Evolutionary conservation across 2,329 filamentous ascomycete genomes (phyloP).

Genomic region (Nemania sp.): DNA sequence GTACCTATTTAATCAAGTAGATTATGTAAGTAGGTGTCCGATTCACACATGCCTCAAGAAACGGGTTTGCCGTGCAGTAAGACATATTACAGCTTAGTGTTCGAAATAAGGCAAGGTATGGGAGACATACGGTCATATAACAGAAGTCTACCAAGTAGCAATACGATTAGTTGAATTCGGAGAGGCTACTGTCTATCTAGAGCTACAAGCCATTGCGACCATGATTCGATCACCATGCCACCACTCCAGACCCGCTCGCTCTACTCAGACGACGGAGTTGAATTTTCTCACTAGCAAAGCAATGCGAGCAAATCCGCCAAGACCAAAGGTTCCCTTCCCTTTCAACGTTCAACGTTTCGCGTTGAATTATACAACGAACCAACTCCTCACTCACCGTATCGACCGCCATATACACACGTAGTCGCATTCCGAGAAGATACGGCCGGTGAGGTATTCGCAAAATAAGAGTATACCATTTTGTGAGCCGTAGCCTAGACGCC

Average conservation of each 20-base stretch:
- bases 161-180: neutral
- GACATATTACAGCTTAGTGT: too few species aligned
- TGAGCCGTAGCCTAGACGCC: constrained; percentile 23
- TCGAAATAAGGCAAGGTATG: too few species aligned
- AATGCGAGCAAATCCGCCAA: neutral
- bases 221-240: neutral
- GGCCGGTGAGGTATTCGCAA: constrained; percentile 1
- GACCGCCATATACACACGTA: neutral
- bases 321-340: neutral
- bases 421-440: neutral
- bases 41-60: too few species aligned
- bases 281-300: neutral
- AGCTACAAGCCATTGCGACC: neutral
- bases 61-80: too few species aligned
- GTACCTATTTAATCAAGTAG: too few species aligned
- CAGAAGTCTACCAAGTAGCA: too few species aligned
- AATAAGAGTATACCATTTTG: constrained; percentile 15
- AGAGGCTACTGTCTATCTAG: neutral
- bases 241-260: neutral
- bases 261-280: neutral
- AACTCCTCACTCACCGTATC: neutral
- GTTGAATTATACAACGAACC: neutral
- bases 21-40: too few species aligned
- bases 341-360: neutral
- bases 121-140: too few species aligned